Evolutionary conservation across 2,329 filamentous ascomycete genomes (phyloP).

Genomic region (Phyllosticta ampelicida): DNA sequence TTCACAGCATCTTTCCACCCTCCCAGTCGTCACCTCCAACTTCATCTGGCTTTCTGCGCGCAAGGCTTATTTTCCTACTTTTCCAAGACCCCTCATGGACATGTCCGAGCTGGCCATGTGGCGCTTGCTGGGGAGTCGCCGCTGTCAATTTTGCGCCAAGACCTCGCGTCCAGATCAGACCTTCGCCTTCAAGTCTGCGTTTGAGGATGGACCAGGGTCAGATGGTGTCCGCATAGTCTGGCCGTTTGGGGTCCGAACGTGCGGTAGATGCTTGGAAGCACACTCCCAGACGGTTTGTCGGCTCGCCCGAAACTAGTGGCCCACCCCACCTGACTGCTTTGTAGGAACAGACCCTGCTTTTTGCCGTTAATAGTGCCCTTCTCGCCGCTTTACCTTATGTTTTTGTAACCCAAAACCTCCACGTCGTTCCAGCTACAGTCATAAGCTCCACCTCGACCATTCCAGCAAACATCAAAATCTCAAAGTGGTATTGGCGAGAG

Average conservation of each 20-base stretch:
- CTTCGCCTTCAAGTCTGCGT: constrained; percentile 30
- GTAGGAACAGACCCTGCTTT: constrained; percentile 59
- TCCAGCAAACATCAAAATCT: constrained; percentile 41
- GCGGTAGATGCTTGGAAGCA: constrained; percentile 52
- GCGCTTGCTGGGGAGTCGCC: constrained; percentile 50
- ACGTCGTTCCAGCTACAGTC: constrained; percentile 48
- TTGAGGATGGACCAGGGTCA: constrained; percentile 51
- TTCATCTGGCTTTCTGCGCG: constrained; percentile 61
- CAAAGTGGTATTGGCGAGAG: constrained; percentile 54
- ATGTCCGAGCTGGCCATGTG: constrained; percentile 68
- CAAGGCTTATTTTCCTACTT: constrained; percentile 51
- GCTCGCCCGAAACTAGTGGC: not conserved
- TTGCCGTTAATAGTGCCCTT: constrained; percentile 52
- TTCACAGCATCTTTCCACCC: constrained; percentile 21
- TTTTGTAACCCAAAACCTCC: constrained; percentile 50
- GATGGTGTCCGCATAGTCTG: constrained; percentile 55
- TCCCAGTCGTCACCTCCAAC: constrained; percentile 45
- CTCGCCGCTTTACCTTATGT: constrained; percentile 60
- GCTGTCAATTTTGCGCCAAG: constrained; percentile 59
- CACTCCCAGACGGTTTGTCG: constrained; percentile 53
- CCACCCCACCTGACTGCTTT: constrained; percentile 17
- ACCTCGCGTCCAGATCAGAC: constrained; percentile 16
- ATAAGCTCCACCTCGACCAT: constrained; percentile 42
- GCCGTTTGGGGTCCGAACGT: constrained; percentile 58
- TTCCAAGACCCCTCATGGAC: constrained; percentile 56